A percentile compares a stretch with the other conserved stretches of the same genome.
phyloP scores from a whole-genome alignment of 202 grass and related monocot genomes.

The Elaeis oleifera region DNA sequence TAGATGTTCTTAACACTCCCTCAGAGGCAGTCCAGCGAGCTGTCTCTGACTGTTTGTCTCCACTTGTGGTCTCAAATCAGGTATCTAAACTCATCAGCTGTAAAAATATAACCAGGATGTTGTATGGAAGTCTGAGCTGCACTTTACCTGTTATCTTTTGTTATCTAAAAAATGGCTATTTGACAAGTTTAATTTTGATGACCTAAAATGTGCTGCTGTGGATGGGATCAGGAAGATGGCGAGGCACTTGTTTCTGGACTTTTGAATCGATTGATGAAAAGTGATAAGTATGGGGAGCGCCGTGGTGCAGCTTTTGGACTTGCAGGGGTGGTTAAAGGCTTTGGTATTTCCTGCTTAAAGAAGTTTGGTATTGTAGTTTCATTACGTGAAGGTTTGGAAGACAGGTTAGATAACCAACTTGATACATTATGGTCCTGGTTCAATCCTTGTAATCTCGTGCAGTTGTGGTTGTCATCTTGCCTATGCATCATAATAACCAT shows the following conservation, averaged over 20 bases:
- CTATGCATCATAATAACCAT: too few species aligned
- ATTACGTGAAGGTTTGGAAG: slow-evolving; percentile 60
- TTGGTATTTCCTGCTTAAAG: slow-evolving; percentile 82
- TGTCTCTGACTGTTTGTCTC: slow-evolving; percentile 90
- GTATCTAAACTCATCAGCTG: slow-evolving; percentile 11
- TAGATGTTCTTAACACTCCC: slow-evolving; percentile 92
- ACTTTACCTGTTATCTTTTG: too few species aligned
- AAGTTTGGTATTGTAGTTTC: slow-evolving; percentile 73
- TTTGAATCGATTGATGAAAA: slow-evolving; percentile 81
- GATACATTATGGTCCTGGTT: slow-evolving; percentile 9
- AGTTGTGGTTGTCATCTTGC: too few species aligned
- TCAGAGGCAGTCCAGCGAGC: slow-evolving; percentile 95
- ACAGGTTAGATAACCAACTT: slow-evolving; percentile 43
- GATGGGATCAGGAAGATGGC: slow-evolving; percentile 63
- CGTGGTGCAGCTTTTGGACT: slow-evolving; percentile 97
- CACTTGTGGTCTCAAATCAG: slow-evolving; percentile 85
- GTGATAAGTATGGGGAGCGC: slow-evolving; percentile 89
- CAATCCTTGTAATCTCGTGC: neutral
- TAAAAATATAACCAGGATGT: too few species aligned
- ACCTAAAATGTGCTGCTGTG: neutral
- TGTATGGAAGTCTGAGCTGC: too few species aligned
- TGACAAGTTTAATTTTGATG: too few species aligned
- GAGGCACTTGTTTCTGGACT: slow-evolving; percentile 74
- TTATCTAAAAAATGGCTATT: too few species aligned
- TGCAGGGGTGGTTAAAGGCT: slow-evolving; percentile 95